Percentiles rank a stretch among this genome's conserved stretches.
phyloP scores from a whole-genome alignment of 129 eudicot genomes.

The Chrysanthemum lavandulifolium region DNA sequence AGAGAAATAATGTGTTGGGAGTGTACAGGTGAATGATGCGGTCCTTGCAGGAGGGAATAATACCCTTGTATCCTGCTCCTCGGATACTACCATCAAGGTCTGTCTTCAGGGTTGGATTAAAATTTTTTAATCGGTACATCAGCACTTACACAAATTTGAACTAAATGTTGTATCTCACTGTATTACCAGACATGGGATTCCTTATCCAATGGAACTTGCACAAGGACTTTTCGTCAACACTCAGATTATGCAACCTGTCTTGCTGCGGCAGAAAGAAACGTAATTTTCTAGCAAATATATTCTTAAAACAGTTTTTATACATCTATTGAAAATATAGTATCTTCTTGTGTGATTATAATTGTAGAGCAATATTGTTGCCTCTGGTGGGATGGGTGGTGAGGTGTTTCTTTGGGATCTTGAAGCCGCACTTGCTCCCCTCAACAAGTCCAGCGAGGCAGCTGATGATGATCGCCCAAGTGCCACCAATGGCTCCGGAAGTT shows the following conservation, averaged over 20 bases:
- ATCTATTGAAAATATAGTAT: not conserved
- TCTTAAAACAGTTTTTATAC: slow-evolving; percentile 5
- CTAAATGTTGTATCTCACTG: not conserved
- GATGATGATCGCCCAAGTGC: slow-evolving; percentile 70
- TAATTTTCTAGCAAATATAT: slow-evolving; percentile 27
- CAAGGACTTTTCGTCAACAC: slow-evolving; percentile 88
- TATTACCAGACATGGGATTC: slow-evolving; percentile 79
- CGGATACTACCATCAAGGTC: slow-evolving; percentile 96
- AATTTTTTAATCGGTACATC: slow-evolving; percentile 1
- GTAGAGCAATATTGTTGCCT: slow-evolving; percentile 76
- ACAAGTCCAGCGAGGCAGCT: slow-evolving; percentile 63
- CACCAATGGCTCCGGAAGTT: slow-evolving; percentile 56
- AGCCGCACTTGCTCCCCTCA: slow-evolving; percentile 83
- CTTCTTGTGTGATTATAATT: slow-evolving; percentile 20
- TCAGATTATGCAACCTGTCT: slow-evolving; percentile 95
- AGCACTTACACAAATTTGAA: slow-evolving; percentile 12
- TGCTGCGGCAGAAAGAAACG: slow-evolving; percentile 85
- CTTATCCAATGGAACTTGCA: slow-evolving; percentile 74
- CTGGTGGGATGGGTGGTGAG: slow-evolving; percentile 96
- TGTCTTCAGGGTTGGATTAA: slow-evolving; percentile 29
- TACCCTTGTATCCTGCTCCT: slow-evolving; percentile 90
- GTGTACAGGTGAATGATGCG: slow-evolving; percentile 88
- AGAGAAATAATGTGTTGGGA: slow-evolving; percentile 6
- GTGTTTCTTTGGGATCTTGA: slow-evolving; percentile 96
- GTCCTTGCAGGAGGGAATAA: slow-evolving; percentile 76